Conservation (phyloP, 108 stramenopile genomes). For the Nitzschia sp. region DNA sequence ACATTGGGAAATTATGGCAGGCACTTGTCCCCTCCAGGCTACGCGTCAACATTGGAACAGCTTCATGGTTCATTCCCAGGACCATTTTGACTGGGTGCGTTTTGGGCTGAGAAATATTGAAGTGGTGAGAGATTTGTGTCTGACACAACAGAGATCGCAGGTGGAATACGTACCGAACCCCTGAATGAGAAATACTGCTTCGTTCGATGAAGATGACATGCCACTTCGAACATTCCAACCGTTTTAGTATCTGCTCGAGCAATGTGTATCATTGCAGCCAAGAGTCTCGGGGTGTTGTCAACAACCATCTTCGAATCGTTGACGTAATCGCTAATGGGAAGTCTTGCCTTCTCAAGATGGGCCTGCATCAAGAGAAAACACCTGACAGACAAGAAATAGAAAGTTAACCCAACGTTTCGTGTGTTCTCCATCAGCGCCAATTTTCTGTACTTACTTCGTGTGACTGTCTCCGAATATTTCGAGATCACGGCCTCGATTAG, state of each 20-base stretch:
- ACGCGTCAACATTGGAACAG: constrained; percentile 5
- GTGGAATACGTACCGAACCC: constrained; percentile 17
- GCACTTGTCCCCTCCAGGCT: neutral
- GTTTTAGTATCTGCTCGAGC: constrained; percentile 56
- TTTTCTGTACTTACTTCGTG: constrained; percentile 58
- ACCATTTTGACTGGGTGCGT: constrained; percentile 12
- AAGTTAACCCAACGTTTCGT: neutral
- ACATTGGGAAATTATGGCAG: neutral
- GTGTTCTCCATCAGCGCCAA: neutral
- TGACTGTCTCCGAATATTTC: constrained; percentile 87
- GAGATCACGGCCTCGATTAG: constrained; percentile 30
- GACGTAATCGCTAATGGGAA: constrained; percentile 96
- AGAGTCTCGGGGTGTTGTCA: constrained; percentile 92
- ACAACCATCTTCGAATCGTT: constrained; percentile 94
- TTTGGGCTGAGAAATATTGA: neutral
- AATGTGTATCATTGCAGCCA: constrained; percentile 95
- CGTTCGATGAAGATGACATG: constrained; percentile 41
- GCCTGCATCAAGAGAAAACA: constrained; percentile 94
- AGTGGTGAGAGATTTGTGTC: neutral
- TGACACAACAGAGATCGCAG: too few species aligned
- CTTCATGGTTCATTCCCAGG: constrained; percentile 19
- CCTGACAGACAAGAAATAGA: neutral
- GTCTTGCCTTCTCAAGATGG: constrained; percentile 66
- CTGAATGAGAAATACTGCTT: constrained; percentile 43
- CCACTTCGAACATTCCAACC: constrained; percentile 61